phyloP scores from a whole-genome alignment of 2,329 filamentous ascomycete genomes.

The Colletotrichum coccodes region DNA sequence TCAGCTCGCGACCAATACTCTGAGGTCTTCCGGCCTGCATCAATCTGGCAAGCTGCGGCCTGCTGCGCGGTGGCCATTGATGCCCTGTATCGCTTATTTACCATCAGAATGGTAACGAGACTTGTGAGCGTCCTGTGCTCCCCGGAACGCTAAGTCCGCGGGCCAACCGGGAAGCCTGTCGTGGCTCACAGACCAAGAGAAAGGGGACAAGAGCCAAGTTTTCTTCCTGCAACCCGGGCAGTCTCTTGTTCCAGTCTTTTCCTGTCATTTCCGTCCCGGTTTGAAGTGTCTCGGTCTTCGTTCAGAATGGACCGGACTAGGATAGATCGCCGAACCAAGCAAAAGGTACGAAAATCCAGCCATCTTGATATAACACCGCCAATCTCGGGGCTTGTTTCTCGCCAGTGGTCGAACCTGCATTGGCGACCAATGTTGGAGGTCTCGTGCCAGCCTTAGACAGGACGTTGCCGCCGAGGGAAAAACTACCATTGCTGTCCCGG shows the following conservation, averaged over 20 bases:
- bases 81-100: slow-evolving; percentile 27
- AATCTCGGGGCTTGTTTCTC: background rate
- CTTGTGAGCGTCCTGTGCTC: slow-evolving; percentile 1
- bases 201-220: slow-evolving; percentile 22
- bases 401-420: background rate
- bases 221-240: background rate
- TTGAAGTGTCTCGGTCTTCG: slow-evolving; percentile 9
- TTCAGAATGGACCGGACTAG: background rate
- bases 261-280: slow-evolving; percentile 16
- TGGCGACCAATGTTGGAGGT: background rate
- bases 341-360: background rate
- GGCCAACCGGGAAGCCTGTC: background rate
- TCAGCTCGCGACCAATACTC: background rate
- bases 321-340: background rate
- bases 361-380: background rate
- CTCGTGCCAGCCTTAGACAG: background rate
- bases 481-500: background rate
- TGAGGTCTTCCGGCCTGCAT: background rate
- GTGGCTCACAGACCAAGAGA: slow-evolving; percentile 20
- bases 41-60: background rate
- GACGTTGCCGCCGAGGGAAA: background rate
- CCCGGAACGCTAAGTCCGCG: slow-evolving; percentile 3
- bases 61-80: slow-evolving; percentile 4
- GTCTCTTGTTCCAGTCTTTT: background rate
- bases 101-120: slow-evolving; percentile 24